Percentiles rank a stretch among this genome's conserved stretches.
phyloP scores from a whole-genome alignment of 192 early-diverging fungal genomes.

The Coemansia guatemalensis region DNA sequence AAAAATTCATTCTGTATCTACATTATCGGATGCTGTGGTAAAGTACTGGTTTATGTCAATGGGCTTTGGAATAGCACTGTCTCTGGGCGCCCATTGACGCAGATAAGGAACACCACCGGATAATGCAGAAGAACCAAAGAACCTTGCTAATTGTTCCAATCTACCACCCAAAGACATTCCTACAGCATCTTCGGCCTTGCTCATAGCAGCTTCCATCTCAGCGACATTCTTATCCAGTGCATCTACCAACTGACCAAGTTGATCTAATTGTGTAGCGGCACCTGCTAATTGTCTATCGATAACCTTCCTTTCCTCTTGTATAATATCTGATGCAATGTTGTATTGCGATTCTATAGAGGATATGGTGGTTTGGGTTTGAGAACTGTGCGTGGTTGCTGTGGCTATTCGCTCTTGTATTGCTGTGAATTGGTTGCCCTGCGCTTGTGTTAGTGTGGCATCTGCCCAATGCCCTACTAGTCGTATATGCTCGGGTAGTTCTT shows the following conservation, averaged over 20 bases:
- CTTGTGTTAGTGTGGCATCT: background rate
- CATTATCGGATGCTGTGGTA: background rate
- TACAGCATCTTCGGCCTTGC: slow-evolving; percentile 26
- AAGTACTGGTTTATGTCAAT: slow-evolving; percentile 11
- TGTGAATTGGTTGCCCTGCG: slow-evolving; percentile 8
- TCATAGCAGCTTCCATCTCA: slow-evolving; percentile 17
- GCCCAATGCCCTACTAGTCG: slow-evolving; percentile 28
- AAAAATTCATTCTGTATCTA: background rate
- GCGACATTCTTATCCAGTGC: slow-evolving; percentile 18
- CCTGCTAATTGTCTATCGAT: background rate
- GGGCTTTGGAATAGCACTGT: slow-evolving; percentile 13
- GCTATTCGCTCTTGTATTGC: background rate
- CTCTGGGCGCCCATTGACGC: slow-evolving; percentile 33
- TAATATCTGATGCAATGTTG: background rate
- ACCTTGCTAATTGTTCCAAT: slow-evolving; percentile 24
- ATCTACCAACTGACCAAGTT: background rate
- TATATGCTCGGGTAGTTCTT: slow-evolving; percentile 19
- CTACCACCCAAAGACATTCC: slow-evolving; percentile 28
- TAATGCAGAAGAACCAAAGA: slow-evolving; percentile 4
- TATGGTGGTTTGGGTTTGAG: background rate
- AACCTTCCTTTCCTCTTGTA: background rate
- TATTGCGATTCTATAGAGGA: slow-evolving; percentile 3
- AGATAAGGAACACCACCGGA: slow-evolving; percentile 27
- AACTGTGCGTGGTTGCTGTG: background rate
- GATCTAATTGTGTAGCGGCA: slow-evolving; percentile 7